These are phyloP conservation scores for Saccharomyces hybrid DNA, from an alignment of 1,139 yeast genomes.

Conservation along the genomic window DNA sequence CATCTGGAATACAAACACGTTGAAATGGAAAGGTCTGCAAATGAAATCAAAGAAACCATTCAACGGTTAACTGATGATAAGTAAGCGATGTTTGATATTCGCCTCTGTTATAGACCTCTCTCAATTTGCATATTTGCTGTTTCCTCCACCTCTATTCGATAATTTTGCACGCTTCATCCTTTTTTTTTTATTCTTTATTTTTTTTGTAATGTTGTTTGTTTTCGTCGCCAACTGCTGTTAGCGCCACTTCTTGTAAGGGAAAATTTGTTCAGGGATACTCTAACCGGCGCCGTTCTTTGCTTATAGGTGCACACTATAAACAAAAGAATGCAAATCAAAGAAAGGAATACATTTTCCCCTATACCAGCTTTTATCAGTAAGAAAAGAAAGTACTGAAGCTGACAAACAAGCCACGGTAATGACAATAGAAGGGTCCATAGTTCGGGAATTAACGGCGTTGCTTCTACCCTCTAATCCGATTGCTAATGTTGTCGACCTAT, in stretches of 20 bases:
- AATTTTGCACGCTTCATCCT: neutral
- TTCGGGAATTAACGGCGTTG: conserved; percentile 7
- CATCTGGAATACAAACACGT: conserved; percentile 19
- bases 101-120: neutral
- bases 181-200: neutral
- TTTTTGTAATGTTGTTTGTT: neutral
- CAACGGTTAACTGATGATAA: conserved; percentile 14
- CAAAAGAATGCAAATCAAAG: neutral
- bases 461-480: conserved; percentile 14
- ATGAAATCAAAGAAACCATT: conserved; percentile 25
- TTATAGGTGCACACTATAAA: neutral
- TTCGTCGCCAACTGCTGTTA: neutral
- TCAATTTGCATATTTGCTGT: neutral
- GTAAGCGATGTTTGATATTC: neutral
- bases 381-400: neutral
- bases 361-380: neutral
- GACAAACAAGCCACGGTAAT: neutral
- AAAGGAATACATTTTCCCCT: neutral
- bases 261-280: neutral
- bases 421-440: conserved; percentile 2
- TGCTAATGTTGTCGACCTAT: conserved; percentile 7
- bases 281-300: neutral
- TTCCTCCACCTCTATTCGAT: neutral
- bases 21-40: conserved; percentile 24
- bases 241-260: neutral